Conservation (phyloP, 1,284 basidiomycete genomes). For the Puccinia hordei region DNA sequence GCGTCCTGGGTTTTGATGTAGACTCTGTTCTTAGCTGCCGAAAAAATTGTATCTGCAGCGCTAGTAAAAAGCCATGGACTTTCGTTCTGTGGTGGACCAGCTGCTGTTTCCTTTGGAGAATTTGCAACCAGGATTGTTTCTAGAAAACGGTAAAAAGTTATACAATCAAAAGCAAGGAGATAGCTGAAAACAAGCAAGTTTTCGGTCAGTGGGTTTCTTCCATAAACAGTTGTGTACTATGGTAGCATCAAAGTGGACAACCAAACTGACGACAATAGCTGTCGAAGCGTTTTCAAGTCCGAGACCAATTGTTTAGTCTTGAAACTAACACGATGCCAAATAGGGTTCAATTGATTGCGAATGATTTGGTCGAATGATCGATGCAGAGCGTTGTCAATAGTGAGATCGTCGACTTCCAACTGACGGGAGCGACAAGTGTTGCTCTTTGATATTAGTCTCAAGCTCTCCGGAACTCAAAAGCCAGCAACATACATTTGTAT, state of each 20-base stretch:
- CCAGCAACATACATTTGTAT: slow-evolving; percentile 68
- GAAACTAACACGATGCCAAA: slow-evolving; percentile 94
- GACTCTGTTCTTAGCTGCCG: slow-evolving; percentile 75
- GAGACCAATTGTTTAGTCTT: slow-evolving; percentile 87
- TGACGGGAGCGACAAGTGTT: slow-evolving; percentile 58
- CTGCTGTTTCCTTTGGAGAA: slow-evolving; percentile 58
- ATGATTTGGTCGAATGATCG: slow-evolving; percentile 88
- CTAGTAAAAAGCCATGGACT: slow-evolving; percentile 85
- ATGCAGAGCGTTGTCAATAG: slow-evolving; percentile 90
- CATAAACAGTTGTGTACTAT: background rate
- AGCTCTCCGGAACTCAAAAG: background rate
- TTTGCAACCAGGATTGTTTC: slow-evolving; percentile 84
- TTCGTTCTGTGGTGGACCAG: slow-evolving; percentile 65
- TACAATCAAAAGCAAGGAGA: slow-evolving; percentile 84
- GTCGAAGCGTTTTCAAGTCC: slow-evolving; percentile 81
- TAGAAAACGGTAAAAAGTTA: slow-evolving; percentile 87
- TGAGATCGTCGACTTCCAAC: slow-evolving; percentile 92
- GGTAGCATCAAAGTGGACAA: background rate
- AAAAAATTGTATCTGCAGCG: slow-evolving; percentile 83
- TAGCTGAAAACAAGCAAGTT: slow-evolving; percentile 64
- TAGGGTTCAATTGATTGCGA: slow-evolving; percentile 81
- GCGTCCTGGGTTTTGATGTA: slow-evolving; percentile 63
- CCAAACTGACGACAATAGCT: slow-evolving; percentile 65
- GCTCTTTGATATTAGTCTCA: background rate
- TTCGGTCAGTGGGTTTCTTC: background rate